A percentile compares a stretch with the other conserved stretches of the same genome.
phyloP scores from a whole-genome alignment of 495 filamentous ascomycete species.

The Articulospora tetracladia region DNA sequence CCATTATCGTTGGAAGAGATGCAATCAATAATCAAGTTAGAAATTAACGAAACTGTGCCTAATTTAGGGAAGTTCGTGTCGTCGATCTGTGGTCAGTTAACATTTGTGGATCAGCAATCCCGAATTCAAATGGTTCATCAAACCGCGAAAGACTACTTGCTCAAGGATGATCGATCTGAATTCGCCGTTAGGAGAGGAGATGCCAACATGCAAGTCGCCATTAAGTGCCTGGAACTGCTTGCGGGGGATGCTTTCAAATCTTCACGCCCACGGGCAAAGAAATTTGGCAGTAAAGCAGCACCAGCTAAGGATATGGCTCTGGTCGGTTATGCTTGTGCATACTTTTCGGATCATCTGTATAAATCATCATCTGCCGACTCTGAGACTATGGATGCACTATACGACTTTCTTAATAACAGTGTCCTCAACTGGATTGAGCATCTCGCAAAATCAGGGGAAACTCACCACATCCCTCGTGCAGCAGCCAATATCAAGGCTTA shows the following conservation, averaged over 20 bases:
- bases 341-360: constrained; percentile 8
- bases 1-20: constrained; percentile 14
- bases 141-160: constrained; percentile 28
- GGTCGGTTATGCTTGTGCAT: background rate
- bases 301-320: background rate
- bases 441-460: background rate
- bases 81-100: constrained; percentile 34
- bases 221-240: constrained; percentile 28
- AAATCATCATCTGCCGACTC: background rate
- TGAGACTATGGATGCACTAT: background rate
- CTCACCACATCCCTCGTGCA: background rate
- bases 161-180: constrained; percentile 17
- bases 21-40: constrained; percentile 8
- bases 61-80: constrained; percentile 5
- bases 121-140: constrained; percentile 38
- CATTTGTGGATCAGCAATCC: constrained; percentile 30
- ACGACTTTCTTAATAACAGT: constrained; percentile 4
- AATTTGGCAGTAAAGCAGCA: background rate
- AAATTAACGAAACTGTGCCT: constrained; percentile 7
- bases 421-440: constrained; percentile 8
- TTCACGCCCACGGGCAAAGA: constrained; percentile 14
- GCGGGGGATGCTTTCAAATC: constrained; percentile 27
- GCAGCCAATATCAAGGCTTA: constrained; percentile 5
- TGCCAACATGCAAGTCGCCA: constrained; percentile 27
- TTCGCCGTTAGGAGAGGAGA: constrained; percentile 27